Conservation (phyloP, 2,329 filamentous ascomycete species). For the Phoma sp. region DNA sequence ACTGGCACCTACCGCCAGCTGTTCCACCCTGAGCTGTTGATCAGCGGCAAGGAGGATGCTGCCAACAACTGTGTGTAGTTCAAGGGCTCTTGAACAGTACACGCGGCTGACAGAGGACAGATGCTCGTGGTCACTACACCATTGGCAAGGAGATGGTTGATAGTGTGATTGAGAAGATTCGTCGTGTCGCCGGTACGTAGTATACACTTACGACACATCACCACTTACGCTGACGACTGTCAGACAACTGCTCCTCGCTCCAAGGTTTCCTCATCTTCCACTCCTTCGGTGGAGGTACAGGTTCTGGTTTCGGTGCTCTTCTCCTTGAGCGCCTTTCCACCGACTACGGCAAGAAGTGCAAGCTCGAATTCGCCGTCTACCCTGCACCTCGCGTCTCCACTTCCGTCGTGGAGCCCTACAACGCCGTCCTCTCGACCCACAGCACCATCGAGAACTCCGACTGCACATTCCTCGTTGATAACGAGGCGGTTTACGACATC, state of each 20-base stretch:
- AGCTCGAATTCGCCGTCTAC: constrained; percentile 78
- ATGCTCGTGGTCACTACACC: constrained; percentile 78
- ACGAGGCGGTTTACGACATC: constrained; percentile 78
- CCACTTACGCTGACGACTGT: constrained; percentile 21
- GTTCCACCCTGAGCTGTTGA: constrained; percentile 75
- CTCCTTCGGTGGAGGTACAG: constrained; percentile 76
- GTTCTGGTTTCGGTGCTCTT: constrained; percentile 75
- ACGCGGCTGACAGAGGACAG: constrained; percentile 45
- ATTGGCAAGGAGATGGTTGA: constrained; percentile 80
- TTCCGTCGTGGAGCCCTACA: constrained; percentile 77
- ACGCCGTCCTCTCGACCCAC: constrained; percentile 75
- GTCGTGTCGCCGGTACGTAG: constrained; percentile 69
- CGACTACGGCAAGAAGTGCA: constrained; percentile 79
- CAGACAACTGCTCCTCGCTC: constrained; percentile 76
- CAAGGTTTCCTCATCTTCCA: constrained; percentile 79
- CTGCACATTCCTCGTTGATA: constrained; percentile 79
- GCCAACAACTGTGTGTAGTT: constrained; percentile 72
- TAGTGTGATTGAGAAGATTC: constrained; percentile 72
- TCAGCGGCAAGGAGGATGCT: constrained; percentile 79
- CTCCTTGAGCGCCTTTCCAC: constrained; percentile 75
- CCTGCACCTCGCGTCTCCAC: constrained; percentile 74
- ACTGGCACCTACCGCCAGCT: constrained; percentile 72
- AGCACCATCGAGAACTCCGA: constrained; percentile 81
- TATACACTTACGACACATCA: background rate
- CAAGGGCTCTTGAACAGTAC: background rate